phyloP scores from a whole-genome alignment of 176 grass and related monocot genomes.

The Oryza rufipogon region DNA sequence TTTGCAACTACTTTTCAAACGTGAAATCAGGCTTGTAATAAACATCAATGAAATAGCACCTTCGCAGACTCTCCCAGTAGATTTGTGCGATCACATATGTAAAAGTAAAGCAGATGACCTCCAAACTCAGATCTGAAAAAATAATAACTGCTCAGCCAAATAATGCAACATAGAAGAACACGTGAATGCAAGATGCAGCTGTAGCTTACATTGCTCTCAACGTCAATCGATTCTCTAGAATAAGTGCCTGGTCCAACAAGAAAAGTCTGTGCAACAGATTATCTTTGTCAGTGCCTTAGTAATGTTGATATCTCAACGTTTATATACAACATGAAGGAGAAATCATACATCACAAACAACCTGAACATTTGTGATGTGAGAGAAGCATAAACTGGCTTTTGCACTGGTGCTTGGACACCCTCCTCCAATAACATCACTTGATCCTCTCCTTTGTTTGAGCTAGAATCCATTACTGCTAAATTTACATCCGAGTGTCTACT shows the following conservation, averaged over 20 bases:
- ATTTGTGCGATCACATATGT: constrained; percentile 87
- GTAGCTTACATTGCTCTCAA: constrained; percentile 82
- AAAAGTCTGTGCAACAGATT: constrained; percentile 67
- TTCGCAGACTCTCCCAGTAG: constrained; percentile 88
- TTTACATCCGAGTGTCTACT: constrained; percentile 81
- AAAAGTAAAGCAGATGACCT: constrained; percentile 85
- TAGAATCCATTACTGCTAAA: constrained; percentile 71
- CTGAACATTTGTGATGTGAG: constrained; percentile 74
- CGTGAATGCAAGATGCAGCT: constrained; percentile 20
- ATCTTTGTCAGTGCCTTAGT: constrained; percentile 29
- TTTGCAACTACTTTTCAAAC: constrained; percentile 16
- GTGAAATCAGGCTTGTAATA: constrained; percentile 2
- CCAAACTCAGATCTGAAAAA: constrained; percentile 92
- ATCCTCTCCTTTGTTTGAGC: constrained; percentile 67
- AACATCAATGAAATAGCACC: constrained; percentile 53
- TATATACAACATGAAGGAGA: constrained; percentile 28
- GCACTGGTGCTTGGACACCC: constrained; percentile 56
- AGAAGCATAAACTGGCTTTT: constrained; percentile 64
- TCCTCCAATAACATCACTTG: constrained; percentile 68
- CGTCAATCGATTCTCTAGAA: constrained; percentile 78
- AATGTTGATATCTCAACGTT: constrained; percentile 26
- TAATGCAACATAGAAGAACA: constrained; percentile 24
- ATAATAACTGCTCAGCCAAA: constrained; percentile 35
- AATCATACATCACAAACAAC: constrained; percentile 41
- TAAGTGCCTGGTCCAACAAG: constrained; percentile 72